phyloP scores from a whole-genome alignment of 208 protist genomes.

The Trichomonas gallinae region DNA sequence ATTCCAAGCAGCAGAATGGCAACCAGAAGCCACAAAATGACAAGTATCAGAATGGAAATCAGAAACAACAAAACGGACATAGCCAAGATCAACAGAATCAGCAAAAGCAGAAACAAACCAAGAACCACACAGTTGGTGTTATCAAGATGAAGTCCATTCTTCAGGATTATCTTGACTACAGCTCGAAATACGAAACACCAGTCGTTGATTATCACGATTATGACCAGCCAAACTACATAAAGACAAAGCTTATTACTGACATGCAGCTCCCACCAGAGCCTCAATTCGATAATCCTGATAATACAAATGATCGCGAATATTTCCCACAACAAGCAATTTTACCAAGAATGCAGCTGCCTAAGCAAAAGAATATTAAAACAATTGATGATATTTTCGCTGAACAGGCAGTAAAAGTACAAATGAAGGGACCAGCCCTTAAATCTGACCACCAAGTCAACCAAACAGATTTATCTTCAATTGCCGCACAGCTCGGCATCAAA shows the following conservation, averaged over 20 bases:
- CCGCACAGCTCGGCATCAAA: neutral
- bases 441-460: neutral
- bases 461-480: neutral
- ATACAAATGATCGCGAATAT: neutral
- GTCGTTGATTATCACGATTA: neutral
- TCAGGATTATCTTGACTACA: neutral
- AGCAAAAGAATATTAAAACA: neutral
- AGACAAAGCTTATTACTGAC: neutral
- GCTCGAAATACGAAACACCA: neutral
- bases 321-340: neutral
- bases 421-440: neutral
- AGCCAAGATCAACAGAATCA: neutral
- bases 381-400: neutral
- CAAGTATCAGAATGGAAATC: no score
- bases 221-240: neutral
- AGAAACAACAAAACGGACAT: neutral
- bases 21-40: no score
- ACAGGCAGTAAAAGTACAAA: neutral
- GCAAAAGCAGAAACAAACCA: neutral
- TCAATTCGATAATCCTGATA: no score
- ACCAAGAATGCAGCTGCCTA: neutral
- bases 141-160: neutral
- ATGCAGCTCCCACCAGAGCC: neutral
- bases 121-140: neutral
- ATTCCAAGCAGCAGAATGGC: no score